Evolutionary conservation across 2,329 filamentous ascomycete species (phyloP).

Genomic region (Nemania serpens): DNA sequence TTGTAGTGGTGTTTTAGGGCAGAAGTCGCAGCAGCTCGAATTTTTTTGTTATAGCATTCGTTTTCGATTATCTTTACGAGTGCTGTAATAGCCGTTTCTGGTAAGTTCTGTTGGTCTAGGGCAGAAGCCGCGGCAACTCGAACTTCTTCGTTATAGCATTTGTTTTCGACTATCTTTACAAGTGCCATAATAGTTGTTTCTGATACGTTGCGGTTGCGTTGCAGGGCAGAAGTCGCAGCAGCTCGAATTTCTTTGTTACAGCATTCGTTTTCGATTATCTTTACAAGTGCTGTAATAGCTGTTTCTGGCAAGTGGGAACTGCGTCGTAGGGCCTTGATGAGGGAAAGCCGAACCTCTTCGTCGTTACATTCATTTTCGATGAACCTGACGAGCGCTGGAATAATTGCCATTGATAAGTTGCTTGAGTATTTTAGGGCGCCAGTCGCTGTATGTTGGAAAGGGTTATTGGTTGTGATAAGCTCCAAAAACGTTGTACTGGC

Average conservation of each 20-base stretch:
- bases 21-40: not conserved
- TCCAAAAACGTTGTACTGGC: not conserved
- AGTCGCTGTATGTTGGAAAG: not conserved
- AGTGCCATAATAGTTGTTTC: not conserved
- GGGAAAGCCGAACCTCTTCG: not conserved
- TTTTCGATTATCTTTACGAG: not conserved
- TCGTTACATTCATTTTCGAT: not conserved
- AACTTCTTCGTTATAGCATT: not conserved
- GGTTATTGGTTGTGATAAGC: not conserved
- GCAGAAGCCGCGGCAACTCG: not conserved
- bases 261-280: not conserved
- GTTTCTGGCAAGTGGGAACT: not conserved
- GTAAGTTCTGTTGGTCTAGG: not conserved
- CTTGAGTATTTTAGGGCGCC: not conserved
- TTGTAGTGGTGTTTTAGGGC: not conserved
- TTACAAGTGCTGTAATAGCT: not conserved
- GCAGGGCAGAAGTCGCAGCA: not conserved
- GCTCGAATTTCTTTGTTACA: not conserved
- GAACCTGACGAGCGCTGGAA: not conserved
- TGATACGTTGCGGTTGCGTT: not conserved
- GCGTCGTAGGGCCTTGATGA: not conserved
- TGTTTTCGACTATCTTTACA: not conserved
- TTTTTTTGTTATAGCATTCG: not conserved
- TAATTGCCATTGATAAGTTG: not conserved
- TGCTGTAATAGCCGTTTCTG: not conserved